Percentiles rank a stretch among this genome's conserved stretches.
Evolutionary conservation across 371 early-diverging fungal species (phyloP).

Genomic region (Umbelopsis sp.): DNA sequence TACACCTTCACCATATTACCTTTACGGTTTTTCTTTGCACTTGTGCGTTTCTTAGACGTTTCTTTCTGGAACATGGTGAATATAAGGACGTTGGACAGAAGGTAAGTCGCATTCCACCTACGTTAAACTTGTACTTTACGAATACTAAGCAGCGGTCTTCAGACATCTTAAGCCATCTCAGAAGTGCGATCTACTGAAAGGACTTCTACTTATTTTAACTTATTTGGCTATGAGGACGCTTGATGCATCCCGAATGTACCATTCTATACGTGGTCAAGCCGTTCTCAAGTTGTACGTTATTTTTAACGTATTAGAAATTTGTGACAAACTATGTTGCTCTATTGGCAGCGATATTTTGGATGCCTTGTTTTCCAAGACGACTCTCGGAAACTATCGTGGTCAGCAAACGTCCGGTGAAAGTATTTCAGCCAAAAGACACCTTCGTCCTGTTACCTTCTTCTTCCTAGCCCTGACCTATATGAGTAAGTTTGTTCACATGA

Average conservation of each 20-base stretch:
- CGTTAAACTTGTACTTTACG: neutral
- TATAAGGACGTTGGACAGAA: slow-evolving; percentile 27
- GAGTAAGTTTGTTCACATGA: slow-evolving; percentile 37
- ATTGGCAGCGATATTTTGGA: slow-evolving; percentile 95
- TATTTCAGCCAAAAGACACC: slow-evolving; percentile 50
- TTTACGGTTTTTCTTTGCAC: slow-evolving; percentile 77
- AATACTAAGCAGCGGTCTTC: slow-evolving; percentile 23
- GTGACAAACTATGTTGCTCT: slow-evolving; percentile 90
- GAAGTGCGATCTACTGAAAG: slow-evolving; percentile 86
- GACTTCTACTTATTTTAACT: slow-evolving; percentile 71
- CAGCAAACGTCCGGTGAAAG: slow-evolving; percentile 27
- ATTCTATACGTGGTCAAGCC: slow-evolving; percentile 93
- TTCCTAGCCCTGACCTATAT: slow-evolving; percentile 81
- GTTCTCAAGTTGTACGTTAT: slow-evolving; percentile 96
- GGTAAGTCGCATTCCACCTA: slow-evolving; percentile 20
- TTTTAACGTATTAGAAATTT: slow-evolving; percentile 93
- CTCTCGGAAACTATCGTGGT: slow-evolving; percentile 44
- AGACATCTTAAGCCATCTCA: slow-evolving; percentile 74
- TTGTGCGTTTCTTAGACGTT: slow-evolving; percentile 41
- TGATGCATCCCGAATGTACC: slow-evolving; percentile 91
- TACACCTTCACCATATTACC: slow-evolving; percentile 94
- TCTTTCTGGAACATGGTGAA: slow-evolving; percentile 26
- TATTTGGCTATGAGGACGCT: slow-evolving; percentile 75
- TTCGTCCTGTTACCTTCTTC: slow-evolving; percentile 66
- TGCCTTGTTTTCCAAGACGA: slow-evolving; percentile 80